Conservation (phyloP, 148 eudicot species). For the Silene uniflora region DNA sequence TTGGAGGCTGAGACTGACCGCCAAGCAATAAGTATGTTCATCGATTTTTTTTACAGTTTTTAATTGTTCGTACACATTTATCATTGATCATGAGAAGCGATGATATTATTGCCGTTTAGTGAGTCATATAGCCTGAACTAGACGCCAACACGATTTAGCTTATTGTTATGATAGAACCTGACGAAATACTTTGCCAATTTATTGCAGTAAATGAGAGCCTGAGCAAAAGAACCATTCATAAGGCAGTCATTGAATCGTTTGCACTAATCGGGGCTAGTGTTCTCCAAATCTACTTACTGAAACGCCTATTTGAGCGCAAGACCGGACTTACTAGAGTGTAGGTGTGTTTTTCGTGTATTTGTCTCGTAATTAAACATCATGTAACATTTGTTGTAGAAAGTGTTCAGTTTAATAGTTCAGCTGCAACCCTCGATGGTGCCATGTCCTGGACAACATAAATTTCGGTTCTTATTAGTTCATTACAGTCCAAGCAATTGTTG, state of each 20-base stretch:
- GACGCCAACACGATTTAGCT: not conserved
- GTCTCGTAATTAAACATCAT: not conserved
- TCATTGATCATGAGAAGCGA: too few relatives aligned
- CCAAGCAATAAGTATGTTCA: constrained; percentile 53
- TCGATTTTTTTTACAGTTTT: not conserved
- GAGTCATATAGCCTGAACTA: too few relatives aligned
- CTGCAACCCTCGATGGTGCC: not conserved
- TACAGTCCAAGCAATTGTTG: too few relatives aligned
- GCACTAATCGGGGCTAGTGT: constrained; percentile 67
- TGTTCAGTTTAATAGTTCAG: not conserved
- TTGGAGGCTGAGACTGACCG: constrained; percentile 84
- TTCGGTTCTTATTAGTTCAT: too few relatives aligned
- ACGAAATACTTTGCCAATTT: not conserved
- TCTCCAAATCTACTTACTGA: constrained; percentile 64
- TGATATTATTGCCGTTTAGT: too few relatives aligned
- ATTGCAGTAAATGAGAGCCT: constrained; percentile 63
- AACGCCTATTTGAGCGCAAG: constrained; percentile 66
- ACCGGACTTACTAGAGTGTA: constrained; percentile 56
- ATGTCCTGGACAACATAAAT: not conserved
- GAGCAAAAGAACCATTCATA: constrained; percentile 65
- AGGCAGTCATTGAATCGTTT: constrained; percentile 63
- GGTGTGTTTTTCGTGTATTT: not conserved
- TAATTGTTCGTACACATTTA: not conserved
- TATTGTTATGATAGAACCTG: not conserved
- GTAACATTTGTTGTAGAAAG: constrained; percentile 12